These are phyloP conservation scores for Arachnomyces sp. DNA, from an alignment of 2,329 filamentous ascomycete genomes.

Conservation along the genomic window DNA sequence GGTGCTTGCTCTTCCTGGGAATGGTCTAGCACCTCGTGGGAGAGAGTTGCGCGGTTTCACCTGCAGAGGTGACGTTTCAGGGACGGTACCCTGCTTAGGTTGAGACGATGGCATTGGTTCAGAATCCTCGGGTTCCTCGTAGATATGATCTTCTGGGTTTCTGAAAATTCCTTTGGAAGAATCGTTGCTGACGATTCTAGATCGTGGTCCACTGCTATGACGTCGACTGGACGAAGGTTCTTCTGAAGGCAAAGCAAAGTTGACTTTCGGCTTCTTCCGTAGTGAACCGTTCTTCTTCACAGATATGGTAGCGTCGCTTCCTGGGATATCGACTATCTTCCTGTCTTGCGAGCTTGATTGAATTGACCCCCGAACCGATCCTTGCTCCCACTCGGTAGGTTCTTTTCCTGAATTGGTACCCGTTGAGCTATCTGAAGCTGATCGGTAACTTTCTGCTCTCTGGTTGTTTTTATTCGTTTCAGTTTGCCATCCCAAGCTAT, in stretches of 20 bases:
- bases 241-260: conserved; percentile 30
- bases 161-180: conserved; percentile 46
- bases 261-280: conserved; percentile 32
- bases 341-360: neutral
- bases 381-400: conserved; percentile 3
- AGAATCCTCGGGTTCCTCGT: conserved; percentile 67
- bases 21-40: conserved; percentile 33
- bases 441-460: conserved; percentile 6
- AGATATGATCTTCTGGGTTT: conserved; percentile 59
- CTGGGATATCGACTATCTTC: conserved; percentile 1
- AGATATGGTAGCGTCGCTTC: conserved; percentile 1
- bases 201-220: conserved; percentile 14
- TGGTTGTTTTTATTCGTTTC: conserved; percentile 1
- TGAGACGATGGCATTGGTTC: conserved; percentile 16
- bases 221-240: conserved; percentile 12
- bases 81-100: conserved; percentile 21
- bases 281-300: conserved; percentile 18
- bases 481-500: conserved; percentile 21
- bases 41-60: conserved; percentile 58
- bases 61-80: conserved; percentile 42
- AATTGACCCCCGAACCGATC: too few relatives aligned
- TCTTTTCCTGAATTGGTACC: conserved; percentile 8
- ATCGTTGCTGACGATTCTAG: conserved; percentile 29
- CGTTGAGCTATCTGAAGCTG: conserved; percentile 14
- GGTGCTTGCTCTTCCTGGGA: conserved; percentile 37